A percentile compares a stretch with the other conserved stretches of the same genome.
Conservation (phyloP, 805 yeast genomes). For the Tetrapisispora arboricola region DNA sequence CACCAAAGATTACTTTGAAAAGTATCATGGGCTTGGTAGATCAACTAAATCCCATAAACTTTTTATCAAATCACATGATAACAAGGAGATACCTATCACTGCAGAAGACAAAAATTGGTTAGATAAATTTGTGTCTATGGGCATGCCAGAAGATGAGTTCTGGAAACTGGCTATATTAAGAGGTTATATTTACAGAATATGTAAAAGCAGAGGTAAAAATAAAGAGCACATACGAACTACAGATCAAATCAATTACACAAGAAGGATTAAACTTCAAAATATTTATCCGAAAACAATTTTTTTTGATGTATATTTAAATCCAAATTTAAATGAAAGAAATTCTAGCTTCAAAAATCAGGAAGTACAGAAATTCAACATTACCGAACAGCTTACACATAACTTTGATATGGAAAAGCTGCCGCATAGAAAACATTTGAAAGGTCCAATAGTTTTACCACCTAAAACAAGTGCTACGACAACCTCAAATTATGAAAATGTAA, state of each 20-base stretch:
- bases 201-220: slow-evolving; percentile 23
- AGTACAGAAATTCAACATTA: too few species aligned
- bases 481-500: slow-evolving; percentile 33
- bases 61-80: slow-evolving; percentile 30
- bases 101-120: slow-evolving; percentile 65
- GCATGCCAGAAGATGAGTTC: slow-evolving; percentile 57
- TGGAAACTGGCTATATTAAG: slow-evolving; percentile 76
- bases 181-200: slow-evolving; percentile 53
- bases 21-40: slow-evolving; percentile 21
- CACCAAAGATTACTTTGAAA: slow-evolving; percentile 20
- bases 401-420: too few species aligned
- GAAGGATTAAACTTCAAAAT: slow-evolving; percentile 8
- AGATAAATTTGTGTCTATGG: slow-evolving; percentile 60
- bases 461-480: slow-evolving; percentile 34
- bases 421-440: slow-evolving; percentile 15
- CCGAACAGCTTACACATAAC: too few species aligned
- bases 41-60: slow-evolving; percentile 6
- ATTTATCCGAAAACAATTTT: slow-evolving; percentile 43
- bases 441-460: slow-evolving; percentile 29
- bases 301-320: slow-evolving; percentile 32
- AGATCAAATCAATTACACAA: not conserved
- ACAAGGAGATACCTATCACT: slow-evolving; percentile 43
- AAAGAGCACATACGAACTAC: not conserved
- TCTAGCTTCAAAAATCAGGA: too few species aligned
- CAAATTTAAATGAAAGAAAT: too few species aligned